Percentiles rank a stretch among this genome's conserved stretches.
Evolutionary conservation across 23 red algal species (phyloP).

Genomic region (Agarophyton chilense): DNA sequence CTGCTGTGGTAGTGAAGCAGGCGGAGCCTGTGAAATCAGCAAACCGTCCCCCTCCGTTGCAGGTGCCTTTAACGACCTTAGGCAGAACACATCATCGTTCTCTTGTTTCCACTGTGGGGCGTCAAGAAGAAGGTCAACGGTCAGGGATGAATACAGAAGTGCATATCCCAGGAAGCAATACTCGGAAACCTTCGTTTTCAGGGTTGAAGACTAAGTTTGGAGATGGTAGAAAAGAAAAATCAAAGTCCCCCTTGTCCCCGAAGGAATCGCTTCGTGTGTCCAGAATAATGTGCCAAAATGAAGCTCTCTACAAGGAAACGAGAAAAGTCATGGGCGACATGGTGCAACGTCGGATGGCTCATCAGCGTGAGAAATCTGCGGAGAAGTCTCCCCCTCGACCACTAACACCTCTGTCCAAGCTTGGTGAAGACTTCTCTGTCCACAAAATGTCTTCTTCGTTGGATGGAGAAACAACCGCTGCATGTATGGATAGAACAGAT

Average conservation of each 20-base stretch:
- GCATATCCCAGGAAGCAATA: too few species aligned
- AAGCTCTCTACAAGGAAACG: neutral
- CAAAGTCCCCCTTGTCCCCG: neutral
- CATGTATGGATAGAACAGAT: neutral
- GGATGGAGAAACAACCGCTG: neutral
- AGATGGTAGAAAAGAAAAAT: neutral
- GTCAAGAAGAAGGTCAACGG: neutral
- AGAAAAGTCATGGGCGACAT: neutral
- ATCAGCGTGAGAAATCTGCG: neutral
- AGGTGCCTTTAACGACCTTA: neutral
- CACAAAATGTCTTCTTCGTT: neutral
- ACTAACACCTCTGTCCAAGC: neutral
- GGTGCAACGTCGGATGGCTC: neutral
- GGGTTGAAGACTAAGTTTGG: too few species aligned
- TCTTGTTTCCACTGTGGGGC: neutral
- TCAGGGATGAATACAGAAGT: neutral
- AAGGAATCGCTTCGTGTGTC: neutral
- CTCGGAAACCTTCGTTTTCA: neutral
- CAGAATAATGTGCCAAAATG: neutral
- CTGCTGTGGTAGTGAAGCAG: neutral
- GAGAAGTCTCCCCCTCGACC: neutral
- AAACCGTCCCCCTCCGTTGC: neutral
- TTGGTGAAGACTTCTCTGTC: neutral
- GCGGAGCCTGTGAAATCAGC: neutral
- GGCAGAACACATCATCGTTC: neutral